Base-by-base conservation (phyloP, 768 basidiomycete species). In the Rickenella mellea region DNA sequence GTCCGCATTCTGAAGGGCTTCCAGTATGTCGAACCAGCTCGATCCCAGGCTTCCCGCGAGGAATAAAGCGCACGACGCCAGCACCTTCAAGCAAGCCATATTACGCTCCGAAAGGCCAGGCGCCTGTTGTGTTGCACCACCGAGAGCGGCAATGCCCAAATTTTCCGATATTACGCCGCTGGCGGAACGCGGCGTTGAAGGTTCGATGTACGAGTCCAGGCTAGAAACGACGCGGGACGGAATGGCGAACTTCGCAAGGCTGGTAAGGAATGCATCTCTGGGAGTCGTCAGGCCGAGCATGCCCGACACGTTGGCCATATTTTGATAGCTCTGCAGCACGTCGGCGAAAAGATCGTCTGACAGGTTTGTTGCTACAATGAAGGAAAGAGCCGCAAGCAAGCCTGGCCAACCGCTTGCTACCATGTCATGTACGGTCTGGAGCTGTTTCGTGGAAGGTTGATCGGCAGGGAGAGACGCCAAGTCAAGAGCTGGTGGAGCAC, bases 1-100 rank as follows among this genome's bases (percentile, higher is more conserved):
- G 52, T 94, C 92, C 6, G 94, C 93, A 50, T 92, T 97, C 63
- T 97, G 94, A 19, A 98, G 63, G 1, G 84, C 79, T 54, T 97
- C 93, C 40, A 98, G 67, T 7, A 97, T 74, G 33, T 82, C 73
- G 58, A 88, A 94, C 94, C 94, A 98, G 46, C 84, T 89, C 44
- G 80, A 74, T n/a, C 82, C 90, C 5, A 96, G 71, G 43, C 81
- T 83, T 0, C 86, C 87, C 0, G 89, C 85, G 7, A 97, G 70
- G 57, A 86, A 86, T 21, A 88, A 63, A 1, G 86, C 80, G 47
- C 82, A 81, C 0, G 76, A 70, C 6, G 96, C 68, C 42, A 92
- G 66, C 1, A 87, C 82, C 49, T 89, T 89, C 40, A 97, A 62
- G 57, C 94, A 98, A 0, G 88, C 84, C 49, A 96, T 68, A 53